Evolutionary conservation across 2,329 filamentous ascomycete genomes (phyloP), one percentile per base, ranked within the genome.

Genomic region (Aspergillus sp.): DNA sequence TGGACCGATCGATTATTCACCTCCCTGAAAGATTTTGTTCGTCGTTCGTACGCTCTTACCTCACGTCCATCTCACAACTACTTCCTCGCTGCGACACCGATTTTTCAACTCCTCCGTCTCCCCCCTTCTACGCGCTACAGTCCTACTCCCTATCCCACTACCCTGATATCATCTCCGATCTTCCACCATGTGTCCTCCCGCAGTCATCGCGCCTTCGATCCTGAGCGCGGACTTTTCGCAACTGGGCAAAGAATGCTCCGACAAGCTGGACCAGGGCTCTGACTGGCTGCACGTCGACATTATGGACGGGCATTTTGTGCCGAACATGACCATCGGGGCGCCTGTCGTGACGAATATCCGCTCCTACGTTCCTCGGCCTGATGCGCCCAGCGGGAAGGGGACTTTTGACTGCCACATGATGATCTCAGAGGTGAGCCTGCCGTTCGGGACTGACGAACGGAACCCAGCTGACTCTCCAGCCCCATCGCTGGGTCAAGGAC

Each of bases 361-460:
- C 42, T 71, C 75, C 28, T 83, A 94, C 52, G 88, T 98, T 50
- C 80, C 85, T 36, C 72, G 73, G 47, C 88, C 86, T 3, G 69
- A 70, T 25, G 67, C 72, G 32, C 72, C 72, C 20, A 69, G 81
- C 46, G 86, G 83, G 33, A 82, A 80, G 49, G 91, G 91, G 41
- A 96, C 89, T 10, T 98, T 98, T 59, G 91, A 98, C 64, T 98
- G 91, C 72, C 91, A 98, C 66, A 96, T 98, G 91, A 98, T 98
- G 91, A 93, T 98, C 57, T 79, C 86, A 52, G 89, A 98, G 81
- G 85, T 89, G 71, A 48, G 64, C 11, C 7, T 26, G 15, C n/a
- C 11, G 24, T 17, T 29, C 16, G 24, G 11, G 22, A 30, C 8
- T 15, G 15, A 26, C 8, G 7, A 26, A n/a, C 7, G 12, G 13